Evolutionary conservation across 2,329 filamentous ascomycete species (phyloP), one percentile per base, ranked within the genome.

Genomic region (Ophiostoma sp.): DNA sequence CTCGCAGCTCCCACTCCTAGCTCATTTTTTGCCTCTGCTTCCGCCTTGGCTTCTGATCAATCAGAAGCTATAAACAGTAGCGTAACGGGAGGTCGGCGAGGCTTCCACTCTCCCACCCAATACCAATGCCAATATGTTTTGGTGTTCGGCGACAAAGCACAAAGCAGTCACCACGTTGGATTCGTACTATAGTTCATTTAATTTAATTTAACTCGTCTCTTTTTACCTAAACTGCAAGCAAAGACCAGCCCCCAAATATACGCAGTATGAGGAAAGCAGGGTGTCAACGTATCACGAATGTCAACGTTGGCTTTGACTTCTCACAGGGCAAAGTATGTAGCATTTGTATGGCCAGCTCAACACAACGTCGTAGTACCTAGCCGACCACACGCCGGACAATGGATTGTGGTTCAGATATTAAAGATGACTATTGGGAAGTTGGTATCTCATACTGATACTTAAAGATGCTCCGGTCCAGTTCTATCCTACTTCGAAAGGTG

Each of bases 51-150:
- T 27, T 57, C n/a, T 57, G 52, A 27, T 27, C 52, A 57, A 31
- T 11, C 23, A 57, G 17, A 57, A 27, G 52, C 52, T 57, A 31
- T 31, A 3, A 31, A 31, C 27, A 31, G 27, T 31, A 48, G 44
- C 44, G 44, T 48, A 48, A n/a, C 52, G 11, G 52, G 52, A 57
- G 52, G 52, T 57, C 52, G 52, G 52, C 52, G 52, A 57, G 52
- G n/a, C 52, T 57, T 27, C 23, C 52, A 23, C n/a, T 10, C 52
- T 27, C 11, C 52, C 52, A 57, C 23, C 52, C 52, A 57, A 57
- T 57, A 57, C 23, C 44, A 48, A 48, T n/a, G 44, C 44, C 44
- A 48, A n/a, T 17, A 48, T n/a, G 6, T 20, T 48, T 48, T 48
- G n/a, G 8, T 57, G 23, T 57, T 57, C 52, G 52, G 52, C 52